These are phyloP conservation scores for Solanum tacnaense DNA, from an alignment of 257 asterid genomes.

Conservation along the genomic window DNA sequence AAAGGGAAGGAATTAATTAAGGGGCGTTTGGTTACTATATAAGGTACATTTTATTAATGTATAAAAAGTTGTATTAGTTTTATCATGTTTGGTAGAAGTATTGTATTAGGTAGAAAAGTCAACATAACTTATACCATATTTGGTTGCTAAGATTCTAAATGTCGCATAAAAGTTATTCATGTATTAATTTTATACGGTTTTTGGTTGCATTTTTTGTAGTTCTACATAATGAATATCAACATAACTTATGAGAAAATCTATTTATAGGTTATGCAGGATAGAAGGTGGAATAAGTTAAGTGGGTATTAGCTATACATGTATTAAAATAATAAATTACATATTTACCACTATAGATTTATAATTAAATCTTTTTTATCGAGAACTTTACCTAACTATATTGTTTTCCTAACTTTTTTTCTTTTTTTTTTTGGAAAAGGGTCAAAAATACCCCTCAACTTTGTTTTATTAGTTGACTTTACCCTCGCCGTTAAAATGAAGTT, in stretches of 20 bases:
- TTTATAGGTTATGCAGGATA: background rate
- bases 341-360: background rate
- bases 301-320: background rate
- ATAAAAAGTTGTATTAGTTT: too few relatives aligned
- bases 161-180: too few relatives aligned
- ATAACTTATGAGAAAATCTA: too few relatives aligned
- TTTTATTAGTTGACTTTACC: too few relatives aligned
- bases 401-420: background rate
- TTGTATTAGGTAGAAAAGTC: background rate
- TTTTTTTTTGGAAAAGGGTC: too few relatives aligned
- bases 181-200: too few relatives aligned
- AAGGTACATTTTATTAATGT: background rate
- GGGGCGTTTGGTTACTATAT: background rate
- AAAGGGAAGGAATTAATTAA: background rate
- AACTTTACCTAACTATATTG: background rate
- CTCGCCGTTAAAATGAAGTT: too few relatives aligned
- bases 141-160: background rate
- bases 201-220: background rate
- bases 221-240: background rate
- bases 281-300: background rate
- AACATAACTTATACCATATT: too few relatives aligned
- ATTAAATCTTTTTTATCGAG: too few relatives aligned
- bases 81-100: too few relatives aligned
- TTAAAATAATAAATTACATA: too few relatives aligned
- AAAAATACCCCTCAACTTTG: too few relatives aligned